Evolutionary conservation across 805 yeast species (phyloP), one percentile per base, ranked within the genome.

Genomic region (Zygosaccharomyces bailii): DNA sequence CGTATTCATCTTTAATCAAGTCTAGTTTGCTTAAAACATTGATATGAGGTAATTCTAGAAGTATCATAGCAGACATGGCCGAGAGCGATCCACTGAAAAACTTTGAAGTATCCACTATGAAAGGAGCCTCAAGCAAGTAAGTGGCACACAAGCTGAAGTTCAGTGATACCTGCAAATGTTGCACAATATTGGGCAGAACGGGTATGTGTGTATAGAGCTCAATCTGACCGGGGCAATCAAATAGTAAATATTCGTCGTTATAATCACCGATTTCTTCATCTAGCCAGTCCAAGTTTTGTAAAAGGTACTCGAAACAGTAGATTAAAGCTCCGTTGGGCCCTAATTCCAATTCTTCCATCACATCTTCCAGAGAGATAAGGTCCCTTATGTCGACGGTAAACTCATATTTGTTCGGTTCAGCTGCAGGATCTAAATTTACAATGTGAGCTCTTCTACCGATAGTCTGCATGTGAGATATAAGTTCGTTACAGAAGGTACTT

Each of bases 51-150:
- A 91, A 74, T 64, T 93, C 99, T 41, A 93, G 72, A 47, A 93
- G 72, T 21, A 93, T 87, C 99, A 93, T 93, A 1, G 99, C 96
- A 17, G 95, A 84, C 99, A 93, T 93, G 16, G 99, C 99, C 61
- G 90, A 80, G 47, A 93, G 71, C 0, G 96, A 95, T 2, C 99
- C 99, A 43, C 95, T 84, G 64, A 93, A 93, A 66, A 89, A 93
- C 67, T 95, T 95, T 8, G 96, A 78, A 35, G 80, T 76, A 63
- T 93, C 99, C 45, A 91, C 73, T 36, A 91, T 86, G 65, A 93
- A 93, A 2, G 98, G 91, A 0, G 98, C 96, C 62, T 93, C 99
- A 48, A 93, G 67, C 36, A 93, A 69, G 65, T 93, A 93, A 0
- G 96, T 80, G 18, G 97, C 96, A 70, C 99, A 93, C 11, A 95